Evolutionary conservation across 345 rosid genomes (phyloP).

Genomic region (Gossypioides kirkii): DNA sequence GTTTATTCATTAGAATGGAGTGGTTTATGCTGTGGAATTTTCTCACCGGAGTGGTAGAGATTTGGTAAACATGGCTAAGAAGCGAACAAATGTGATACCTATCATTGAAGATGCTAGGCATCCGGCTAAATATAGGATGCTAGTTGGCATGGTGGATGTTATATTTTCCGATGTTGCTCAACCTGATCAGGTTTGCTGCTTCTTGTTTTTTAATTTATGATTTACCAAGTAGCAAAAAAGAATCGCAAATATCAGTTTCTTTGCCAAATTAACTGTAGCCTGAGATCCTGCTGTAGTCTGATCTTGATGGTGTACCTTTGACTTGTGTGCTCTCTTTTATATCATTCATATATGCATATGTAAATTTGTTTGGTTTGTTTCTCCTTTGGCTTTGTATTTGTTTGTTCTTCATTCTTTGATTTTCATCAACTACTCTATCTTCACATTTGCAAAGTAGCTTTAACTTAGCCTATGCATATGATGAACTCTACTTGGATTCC

Average conservation of each 20-base stretch:
- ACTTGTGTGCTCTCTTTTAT: background rate
- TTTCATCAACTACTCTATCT: background rate
- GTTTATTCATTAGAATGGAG: conserved; percentile 49
- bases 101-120: conserved; percentile 99
- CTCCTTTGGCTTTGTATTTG: background rate
- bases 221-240: too few relatives aligned
- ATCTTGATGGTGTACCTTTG: too few relatives aligned
- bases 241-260: background rate
- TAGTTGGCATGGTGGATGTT: conserved; percentile 99
- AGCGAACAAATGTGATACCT: conserved; percentile 87
- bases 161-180: conserved; percentile 99
- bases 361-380: background rate
- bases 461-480: conserved; percentile 25
- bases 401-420: background rate
- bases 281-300: background rate
- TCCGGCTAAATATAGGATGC: conserved; percentile 94
- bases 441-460: background rate
- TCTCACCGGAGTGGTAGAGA: conserved; percentile 98
- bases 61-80: conserved; percentile 98
- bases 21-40: conserved; percentile 94
- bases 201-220: too few relatives aligned
- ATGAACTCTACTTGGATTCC: conserved; percentile 54
- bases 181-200: conserved; percentile 84
- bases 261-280: background rate
- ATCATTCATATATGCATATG: background rate